Conservation (phyloP, 768 basidiomycete species). For the Pseudohyphozyma bogoriensis region DNA sequence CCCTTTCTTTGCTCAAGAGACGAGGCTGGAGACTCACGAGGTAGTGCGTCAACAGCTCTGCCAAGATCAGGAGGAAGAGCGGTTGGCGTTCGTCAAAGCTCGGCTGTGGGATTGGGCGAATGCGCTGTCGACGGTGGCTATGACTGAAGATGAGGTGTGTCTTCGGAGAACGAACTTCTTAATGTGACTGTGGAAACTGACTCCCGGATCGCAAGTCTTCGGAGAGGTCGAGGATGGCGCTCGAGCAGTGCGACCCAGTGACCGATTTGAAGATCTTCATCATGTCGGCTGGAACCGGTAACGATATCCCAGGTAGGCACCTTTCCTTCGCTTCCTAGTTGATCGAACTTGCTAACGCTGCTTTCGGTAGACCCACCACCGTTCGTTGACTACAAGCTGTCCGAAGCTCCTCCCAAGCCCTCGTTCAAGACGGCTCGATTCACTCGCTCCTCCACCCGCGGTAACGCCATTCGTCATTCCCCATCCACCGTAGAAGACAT, state of each 20-base stretch:
- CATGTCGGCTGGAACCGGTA: conserved; percentile 76
- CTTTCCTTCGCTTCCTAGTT: background rate
- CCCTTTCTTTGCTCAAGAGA: too few species aligned
- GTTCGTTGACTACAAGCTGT: conserved; percentile 62
- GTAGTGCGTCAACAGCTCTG: conserved; percentile 48
- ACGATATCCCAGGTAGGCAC: conserved; percentile 53
- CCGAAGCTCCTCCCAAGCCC: conserved; percentile 37
- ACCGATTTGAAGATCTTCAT: conserved; percentile 85
- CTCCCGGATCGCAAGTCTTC: conserved; percentile 54
- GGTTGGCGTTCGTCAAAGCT: conserved; percentile 90
- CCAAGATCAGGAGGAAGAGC: conserved; percentile 90
- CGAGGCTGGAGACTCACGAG: background rate
- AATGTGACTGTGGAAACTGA: too few species aligned
- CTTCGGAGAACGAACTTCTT: too few species aligned
- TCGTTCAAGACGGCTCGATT: conserved; percentile 27
- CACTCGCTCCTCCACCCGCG: conserved; percentile 27
- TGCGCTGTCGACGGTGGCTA: conserved; percentile 88
- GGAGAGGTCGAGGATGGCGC: conserved; percentile 70
- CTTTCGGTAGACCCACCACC: conserved; percentile 55
- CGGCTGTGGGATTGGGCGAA: conserved; percentile 95
- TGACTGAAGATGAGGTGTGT: conserved; percentile 83
- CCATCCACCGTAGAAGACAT: conserved; percentile 24
- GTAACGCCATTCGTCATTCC: conserved; percentile 20
- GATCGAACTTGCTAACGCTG: conserved; percentile 6
- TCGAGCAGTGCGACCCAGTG: conserved; percentile 81